Evolutionary conservation across 768 basidiomycete genomes (phyloP), one percentile per base, ranked within the genome.

Genomic region (Boletus pseudopeckii): DNA sequence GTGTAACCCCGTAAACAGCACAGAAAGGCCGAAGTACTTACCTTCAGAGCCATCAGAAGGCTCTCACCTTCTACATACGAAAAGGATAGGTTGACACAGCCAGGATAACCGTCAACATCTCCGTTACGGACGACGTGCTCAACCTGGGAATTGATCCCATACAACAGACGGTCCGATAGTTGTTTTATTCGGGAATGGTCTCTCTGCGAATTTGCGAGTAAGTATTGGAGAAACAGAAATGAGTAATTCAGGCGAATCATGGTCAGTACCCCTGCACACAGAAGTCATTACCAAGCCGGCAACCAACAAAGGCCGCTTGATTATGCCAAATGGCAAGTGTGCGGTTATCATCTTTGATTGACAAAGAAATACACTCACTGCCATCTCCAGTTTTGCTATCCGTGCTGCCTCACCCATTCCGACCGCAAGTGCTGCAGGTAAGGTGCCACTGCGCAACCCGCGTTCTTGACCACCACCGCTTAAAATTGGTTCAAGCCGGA

Each of bases 391-490:
- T 72, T 85, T 87, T 5, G 96, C 94, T 66, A 99, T 82, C 54
- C 93, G 82, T 49, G 92, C 92, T 34, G 97, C 96, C 72, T 95
- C 97, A 5, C 97, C 97, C 37, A 99, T 73, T 6, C 97, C 97
- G 30, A 98, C 94, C 10, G 84, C 88, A 51, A 99, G 75, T 2
- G 90, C 79, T 14, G 94, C 85, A 1, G 97, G 84, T 13, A 99
- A 76, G 0, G 97, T 99, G n/a, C 97, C 97, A 60, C 91, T 93
- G 52, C 97, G 76, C 64, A 99, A 72, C 1, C 97, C 97, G 51
- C 97, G 81, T 75, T 99, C 97, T 72, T 99, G 97, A 10, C 97
- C 97, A 58, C 97, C 97, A 54, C 97, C 97, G 61, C 84, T 92
- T 48, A 99, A 73, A 60, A 99, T 89, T 1, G 97, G 97, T 66